These are phyloP conservation scores for Nannochloropsis granulata DNA, from an alignment of 108 stramenopile genomes.

Conservation along the genomic window DNA sequence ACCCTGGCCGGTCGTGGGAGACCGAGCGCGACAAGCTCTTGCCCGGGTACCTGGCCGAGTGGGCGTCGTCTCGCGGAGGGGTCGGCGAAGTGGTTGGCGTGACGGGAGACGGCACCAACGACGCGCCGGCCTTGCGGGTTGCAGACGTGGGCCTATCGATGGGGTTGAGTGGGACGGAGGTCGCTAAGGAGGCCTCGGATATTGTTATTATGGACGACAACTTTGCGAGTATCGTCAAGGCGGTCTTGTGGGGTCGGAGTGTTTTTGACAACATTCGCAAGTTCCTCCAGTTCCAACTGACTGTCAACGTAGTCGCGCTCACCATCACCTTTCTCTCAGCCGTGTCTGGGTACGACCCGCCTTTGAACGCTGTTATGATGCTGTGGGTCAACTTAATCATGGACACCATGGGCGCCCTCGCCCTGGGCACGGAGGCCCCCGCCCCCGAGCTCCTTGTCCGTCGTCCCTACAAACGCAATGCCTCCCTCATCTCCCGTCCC, in stretches of 20 bases:
- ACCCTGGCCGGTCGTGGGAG: slow-evolving; percentile 31
- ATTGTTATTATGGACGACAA: slow-evolving; percentile 84
- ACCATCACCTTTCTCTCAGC: slow-evolving; percentile 46
- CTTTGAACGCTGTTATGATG: slow-evolving; percentile 86
- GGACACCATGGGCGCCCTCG: slow-evolving; percentile 90
- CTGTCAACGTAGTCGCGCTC: slow-evolving; percentile 80
- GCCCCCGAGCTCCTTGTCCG: slow-evolving; percentile 17
- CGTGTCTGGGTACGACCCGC: slow-evolving; percentile 69
- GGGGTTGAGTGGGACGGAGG: slow-evolving; percentile 48
- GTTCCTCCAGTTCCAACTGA: slow-evolving; percentile 79
- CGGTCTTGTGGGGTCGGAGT: slow-evolving; percentile 91
- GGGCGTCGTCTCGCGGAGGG: slow-evolving; percentile 2
- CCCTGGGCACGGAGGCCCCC: slow-evolving; percentile 51
- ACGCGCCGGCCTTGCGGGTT: slow-evolving; percentile 45
- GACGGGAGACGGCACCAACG: slow-evolving; percentile 97
- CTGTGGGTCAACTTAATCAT: slow-evolving; percentile 96
- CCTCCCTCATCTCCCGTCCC: slow-evolving; percentile 14
- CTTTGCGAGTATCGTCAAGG: slow-evolving; percentile 92
- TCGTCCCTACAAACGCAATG: slow-evolving; percentile 27
- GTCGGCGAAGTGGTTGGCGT: slow-evolving; percentile 71
- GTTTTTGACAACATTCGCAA: slow-evolving; percentile 92
- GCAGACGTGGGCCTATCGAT: slow-evolving; percentile 51
- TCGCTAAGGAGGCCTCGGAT: slow-evolving; percentile 45
- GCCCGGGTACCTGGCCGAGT: slow-evolving; percentile 42
- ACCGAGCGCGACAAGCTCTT: slow-evolving; percentile 19